Conservation (phyloP, 257 asterid species). For the Verbena officinalis region DNA sequence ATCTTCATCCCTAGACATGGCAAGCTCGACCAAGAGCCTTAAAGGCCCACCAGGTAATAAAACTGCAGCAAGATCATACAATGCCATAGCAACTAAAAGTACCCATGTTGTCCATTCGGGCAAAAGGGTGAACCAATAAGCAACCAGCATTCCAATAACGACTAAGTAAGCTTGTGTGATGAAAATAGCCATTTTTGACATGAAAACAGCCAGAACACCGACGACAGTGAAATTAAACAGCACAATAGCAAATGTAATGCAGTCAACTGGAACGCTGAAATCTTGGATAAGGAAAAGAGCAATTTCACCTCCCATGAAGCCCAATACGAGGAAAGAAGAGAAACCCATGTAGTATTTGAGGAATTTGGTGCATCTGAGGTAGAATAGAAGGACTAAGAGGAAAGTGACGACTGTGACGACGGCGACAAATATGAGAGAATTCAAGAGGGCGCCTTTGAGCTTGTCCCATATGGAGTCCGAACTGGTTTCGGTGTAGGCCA, state of each 20-base stretch:
- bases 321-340: slow-evolving; percentile 84
- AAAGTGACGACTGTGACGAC: slow-evolving; percentile 86
- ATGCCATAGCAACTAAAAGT: slow-evolving; percentile 90
- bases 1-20: slow-evolving; percentile 89
- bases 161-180: slow-evolving; percentile 80
- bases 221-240: slow-evolving; percentile 82
- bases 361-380: slow-evolving; percentile 87
- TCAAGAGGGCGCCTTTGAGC: slow-evolving; percentile 91
- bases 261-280: slow-evolving; percentile 69
- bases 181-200: slow-evolving; percentile 72
- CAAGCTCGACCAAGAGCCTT: slow-evolving; percentile 94
- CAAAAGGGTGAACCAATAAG: slow-evolving; percentile 94
- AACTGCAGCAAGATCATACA: slow-evolving; percentile 98
- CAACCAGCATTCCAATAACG: slow-evolving; percentile 87
- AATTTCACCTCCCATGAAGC: slow-evolving; percentile 88
- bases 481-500: slow-evolving; percentile 71
- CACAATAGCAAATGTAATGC: slow-evolving; percentile 58
- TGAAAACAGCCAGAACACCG: slow-evolving; percentile 80
- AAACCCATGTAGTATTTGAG: slow-evolving; percentile 98
- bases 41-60: slow-evolving; percentile 93
- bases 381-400: slow-evolving; percentile 82
- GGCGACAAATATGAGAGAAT: slow-evolving; percentile 76
- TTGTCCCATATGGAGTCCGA: slow-evolving; percentile 93
- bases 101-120: slow-evolving; percentile 99
- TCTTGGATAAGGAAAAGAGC: slow-evolving; percentile 54